These are phyloP conservation scores for Neurospora sp. DNA, from an alignment of 495 filamentous ascomycete genomes.

Conservation along the genomic window DNA sequence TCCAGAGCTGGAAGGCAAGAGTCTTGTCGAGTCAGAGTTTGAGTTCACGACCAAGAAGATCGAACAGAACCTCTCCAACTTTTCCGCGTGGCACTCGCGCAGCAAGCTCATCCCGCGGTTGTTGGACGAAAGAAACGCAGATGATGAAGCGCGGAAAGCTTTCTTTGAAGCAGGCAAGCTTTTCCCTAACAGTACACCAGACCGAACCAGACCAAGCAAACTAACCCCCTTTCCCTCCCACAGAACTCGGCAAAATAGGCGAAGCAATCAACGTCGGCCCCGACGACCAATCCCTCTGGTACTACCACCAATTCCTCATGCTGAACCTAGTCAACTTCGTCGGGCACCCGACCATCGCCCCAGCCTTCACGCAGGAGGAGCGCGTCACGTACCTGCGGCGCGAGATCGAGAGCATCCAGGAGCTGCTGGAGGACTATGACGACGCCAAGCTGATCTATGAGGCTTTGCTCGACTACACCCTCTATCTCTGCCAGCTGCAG, in stretches of 20 bases:
- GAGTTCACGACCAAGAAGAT: constrained; percentile 88
- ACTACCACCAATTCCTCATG: constrained; percentile 83
- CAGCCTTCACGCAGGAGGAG: constrained; percentile 50
- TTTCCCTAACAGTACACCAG: too few species aligned
- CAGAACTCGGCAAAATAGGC: constrained; percentile 65
- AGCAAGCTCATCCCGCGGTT: constrained; percentile 70
- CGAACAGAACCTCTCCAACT: constrained; percentile 72
- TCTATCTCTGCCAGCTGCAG: constrained; percentile 37
- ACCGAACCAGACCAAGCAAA: too few species aligned
- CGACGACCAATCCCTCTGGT: constrained; percentile 90
- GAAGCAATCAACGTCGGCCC: constrained; percentile 74
- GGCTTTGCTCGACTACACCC: constrained; percentile 55
- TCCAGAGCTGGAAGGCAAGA: constrained; percentile 35
- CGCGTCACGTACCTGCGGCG: constrained; percentile 53
- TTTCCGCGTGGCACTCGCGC: constrained; percentile 92
- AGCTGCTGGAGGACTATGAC: constrained; percentile 63
- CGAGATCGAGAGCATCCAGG: constrained; percentile 59
- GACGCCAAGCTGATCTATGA: constrained; percentile 76
- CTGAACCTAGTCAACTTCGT: constrained; percentile 38
- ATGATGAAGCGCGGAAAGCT: constrained; percentile 46
- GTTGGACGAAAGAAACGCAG: constrained; percentile 56
- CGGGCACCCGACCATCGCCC: constrained; percentile 45
- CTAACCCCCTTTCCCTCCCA: not conserved
- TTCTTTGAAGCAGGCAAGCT: constrained; percentile 62
- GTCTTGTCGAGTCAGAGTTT: constrained; percentile 71